Evolutionary conservation across 345 rosid species (phyloP), one percentile per base, ranked within the genome.

Genomic region (Gossypium rotundifolium): DNA sequence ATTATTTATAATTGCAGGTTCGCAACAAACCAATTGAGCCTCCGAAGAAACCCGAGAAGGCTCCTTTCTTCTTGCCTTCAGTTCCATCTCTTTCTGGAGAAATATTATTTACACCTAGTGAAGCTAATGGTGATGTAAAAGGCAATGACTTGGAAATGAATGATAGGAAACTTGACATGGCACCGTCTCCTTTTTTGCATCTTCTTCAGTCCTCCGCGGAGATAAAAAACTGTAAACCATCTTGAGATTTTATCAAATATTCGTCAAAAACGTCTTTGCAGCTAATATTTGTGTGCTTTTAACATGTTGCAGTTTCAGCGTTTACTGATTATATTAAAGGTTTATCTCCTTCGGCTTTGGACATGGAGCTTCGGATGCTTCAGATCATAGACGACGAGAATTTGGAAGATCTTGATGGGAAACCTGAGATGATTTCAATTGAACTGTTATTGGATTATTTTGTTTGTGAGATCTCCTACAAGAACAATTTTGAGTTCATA

Each of bases 21-120:
- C 63, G 63, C 38, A 58, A 58, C 63, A 58, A 58, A 22, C 63
- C 63, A 58, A 58, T 58, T 23, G 63, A 95, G 85, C 93, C 98
- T 69, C 99, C 94, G 3, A 93, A 90, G 76, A 90, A 91, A 81
- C 97, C 96, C 52, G 94, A 86, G 72, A 91, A 83, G 80, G 93
- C 94, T 82, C 97, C 97, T 59, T 95, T 95, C 83, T 95, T 91
- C 86, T 78, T 95, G 86, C 98, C 99, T 63, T 87, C 93, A 12
- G 63, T 87, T 77, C 93, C 94, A 60, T 95, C 92, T 18, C 90
- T 93, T 52, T 93, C 96, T 64, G 98, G 99, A 74, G 93, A 93
- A 80, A 86, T 95, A 76, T 65, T 86, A 51, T 95, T 95, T 74
- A 88, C 85, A 77, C 79, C 92, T 4, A 82, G 85, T 79, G 94